Evolutionary conservation across 257 asterid species (phyloP), one percentile per base, ranked within the genome.

Genomic region (Vinca minor): DNA sequence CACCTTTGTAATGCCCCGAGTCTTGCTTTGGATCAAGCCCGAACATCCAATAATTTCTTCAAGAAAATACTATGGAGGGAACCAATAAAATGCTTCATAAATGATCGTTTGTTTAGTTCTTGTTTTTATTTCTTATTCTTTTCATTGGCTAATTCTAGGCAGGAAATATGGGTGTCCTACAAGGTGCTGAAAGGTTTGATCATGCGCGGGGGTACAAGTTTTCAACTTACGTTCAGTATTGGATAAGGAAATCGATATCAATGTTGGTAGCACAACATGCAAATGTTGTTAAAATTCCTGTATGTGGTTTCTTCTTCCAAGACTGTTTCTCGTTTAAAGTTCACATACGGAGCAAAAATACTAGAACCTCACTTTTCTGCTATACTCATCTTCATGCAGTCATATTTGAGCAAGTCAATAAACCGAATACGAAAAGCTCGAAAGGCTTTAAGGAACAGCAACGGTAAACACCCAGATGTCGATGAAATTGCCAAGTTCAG

Each of bases 181-280:
- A 79, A 81, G 97, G 97, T 65, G 97, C 96, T 1, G 89, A 85
- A 79, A 79, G 87, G 69, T 90, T 87, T 62, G 95, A 90, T 63
- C 84, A 81, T 69, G 78, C 87, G 10, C 78, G 93, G 69, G 96
- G 97, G 14, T 87, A 79, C 89, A 82, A 87, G 77, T 90, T 90
- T 67, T 90, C 96, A 4, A 90, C 97, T 13, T 90, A 90, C 26
- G 97, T 90, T 67, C 96, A 90, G 63, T 87, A 83, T 39, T 90
- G 97, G 96, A 82, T 90, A 31, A 74, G 88, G 72, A 90, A 86
- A 62, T 84, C 95, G 9, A 81, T 87, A 62, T 81, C 92, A 18
- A 78, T 73, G 26, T 64, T 82, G 76, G 83, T 90, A 61, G 82
- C 92, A 46, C 78, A 65, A 46, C 90, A 90, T 68, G 82, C 93